Percentiles rank a stretch among this genome's conserved stretches.
phyloP scores from a whole-genome alignment of 2,329 filamentous ascomycete genomes.

The Aureobasidium leucospermi region DNA sequence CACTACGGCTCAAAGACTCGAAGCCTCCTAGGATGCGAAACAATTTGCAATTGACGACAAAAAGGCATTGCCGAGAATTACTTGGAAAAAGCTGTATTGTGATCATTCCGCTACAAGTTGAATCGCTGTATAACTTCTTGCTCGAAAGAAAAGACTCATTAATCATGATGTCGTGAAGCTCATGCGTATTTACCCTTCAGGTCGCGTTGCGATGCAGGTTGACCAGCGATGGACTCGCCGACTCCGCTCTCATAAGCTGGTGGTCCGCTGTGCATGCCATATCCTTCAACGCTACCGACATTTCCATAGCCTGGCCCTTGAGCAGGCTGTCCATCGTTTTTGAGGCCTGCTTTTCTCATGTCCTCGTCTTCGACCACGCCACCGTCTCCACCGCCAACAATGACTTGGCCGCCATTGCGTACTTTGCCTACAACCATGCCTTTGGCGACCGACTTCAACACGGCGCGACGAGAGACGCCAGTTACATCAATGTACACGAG shows the following conservation, averaged over 20 bases:
- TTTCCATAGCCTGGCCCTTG: neutral
- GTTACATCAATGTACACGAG: constrained; percentile 96
- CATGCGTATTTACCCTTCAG: neutral
- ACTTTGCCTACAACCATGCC: constrained; percentile 88
- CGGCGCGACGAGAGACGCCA: constrained; percentile 78
- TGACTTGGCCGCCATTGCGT: constrained; percentile 62
- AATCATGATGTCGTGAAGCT: neutral
- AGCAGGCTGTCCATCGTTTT: constrained; percentile 2
- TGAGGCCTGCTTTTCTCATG: constrained; percentile 20
- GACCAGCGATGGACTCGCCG: constrained; percentile 7
- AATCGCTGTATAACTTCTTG: neutral
- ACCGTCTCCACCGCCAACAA: constrained; percentile 62
- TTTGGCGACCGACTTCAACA: constrained; percentile 92
- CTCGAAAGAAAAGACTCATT: neutral
- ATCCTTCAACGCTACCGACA: neutral
- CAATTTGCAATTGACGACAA: too few species aligned
- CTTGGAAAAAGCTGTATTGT: too few species aligned
- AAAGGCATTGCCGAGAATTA: too few species aligned
- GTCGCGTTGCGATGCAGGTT: constrained; percentile 13
- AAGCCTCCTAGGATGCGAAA: too few species aligned
- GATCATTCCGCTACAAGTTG: neutral
- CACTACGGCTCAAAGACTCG: too few species aligned
- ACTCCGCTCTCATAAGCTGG: constrained; percentile 5
- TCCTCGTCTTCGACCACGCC: constrained; percentile 36
- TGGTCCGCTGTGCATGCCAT: constrained; percentile 5